Evolutionary conservation across 2,329 filamentous ascomycete genomes (phyloP).

Genomic region (Aureobasidium leucospermi): DNA sequence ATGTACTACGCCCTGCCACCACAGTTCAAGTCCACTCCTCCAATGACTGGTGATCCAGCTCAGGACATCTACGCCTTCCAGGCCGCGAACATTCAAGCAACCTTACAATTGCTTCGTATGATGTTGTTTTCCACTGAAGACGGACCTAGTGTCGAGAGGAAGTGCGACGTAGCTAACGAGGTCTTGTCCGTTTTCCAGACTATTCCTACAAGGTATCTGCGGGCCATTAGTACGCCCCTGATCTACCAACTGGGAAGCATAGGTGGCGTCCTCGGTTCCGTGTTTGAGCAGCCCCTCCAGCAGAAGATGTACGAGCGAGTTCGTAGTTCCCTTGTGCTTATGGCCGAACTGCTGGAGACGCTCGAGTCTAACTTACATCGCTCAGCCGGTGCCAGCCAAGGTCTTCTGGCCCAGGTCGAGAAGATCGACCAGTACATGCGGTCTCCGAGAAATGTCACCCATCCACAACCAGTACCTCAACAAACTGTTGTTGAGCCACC

Average conservation of each 20-base stretch:
- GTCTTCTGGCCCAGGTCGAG: constrained; percentile 35
- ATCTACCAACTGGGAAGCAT: constrained; percentile 45
- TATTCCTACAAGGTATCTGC: constrained; percentile 40
- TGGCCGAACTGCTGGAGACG: constrained; percentile 41
- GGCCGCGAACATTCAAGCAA: constrained; percentile 45
- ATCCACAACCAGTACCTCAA: neutral
- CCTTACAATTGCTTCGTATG: constrained; percentile 43
- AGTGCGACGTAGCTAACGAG: constrained; percentile 40
- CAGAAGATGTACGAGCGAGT: constrained; percentile 37
- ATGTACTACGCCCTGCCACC: constrained; percentile 26
- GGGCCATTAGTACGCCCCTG: constrained; percentile 43
- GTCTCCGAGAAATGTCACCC: constrained; percentile 26
- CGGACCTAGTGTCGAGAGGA: constrained; percentile 30
- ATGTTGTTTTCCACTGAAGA: constrained; percentile 28
- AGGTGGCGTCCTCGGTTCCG: constrained; percentile 42
- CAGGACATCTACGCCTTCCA: constrained; percentile 42
- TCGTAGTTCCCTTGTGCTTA: constrained; percentile 34
- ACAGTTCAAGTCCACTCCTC: constrained; percentile 24
- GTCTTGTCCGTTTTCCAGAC: constrained; percentile 37
- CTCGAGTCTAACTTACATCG: constrained; percentile 38
- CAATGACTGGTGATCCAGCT: constrained; percentile 26
- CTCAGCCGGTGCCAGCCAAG: constrained; percentile 32
- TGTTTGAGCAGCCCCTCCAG: constrained; percentile 38
- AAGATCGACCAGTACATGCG: constrained; percentile 40
- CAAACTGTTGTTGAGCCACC: neutral